phyloP scores from a whole-genome alignment of 2,329 filamentous ascomycete species.

The Hypoxylon sp. region DNA sequence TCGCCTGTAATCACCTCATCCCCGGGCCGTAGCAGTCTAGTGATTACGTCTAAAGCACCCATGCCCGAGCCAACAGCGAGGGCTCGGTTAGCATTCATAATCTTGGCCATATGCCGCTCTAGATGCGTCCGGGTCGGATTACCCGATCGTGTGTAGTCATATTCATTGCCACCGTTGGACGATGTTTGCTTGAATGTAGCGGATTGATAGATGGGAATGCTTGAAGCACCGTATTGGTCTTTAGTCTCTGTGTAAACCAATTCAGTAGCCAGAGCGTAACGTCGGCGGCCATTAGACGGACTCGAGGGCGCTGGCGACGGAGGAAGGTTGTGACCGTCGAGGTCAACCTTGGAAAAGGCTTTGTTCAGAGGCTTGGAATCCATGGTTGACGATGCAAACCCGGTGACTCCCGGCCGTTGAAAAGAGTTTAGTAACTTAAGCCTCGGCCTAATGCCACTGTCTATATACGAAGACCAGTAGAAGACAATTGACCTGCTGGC shows the following conservation, averaged over 20 bases:
- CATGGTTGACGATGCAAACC: constrained; percentile 33
- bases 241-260: constrained; percentile 95
- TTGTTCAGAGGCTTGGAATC: constrained; percentile 63
- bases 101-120: constrained; percentile 97
- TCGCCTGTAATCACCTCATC: constrained; percentile 98
- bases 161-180: constrained; percentile 85
- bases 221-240: constrained; percentile 97
- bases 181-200: constrained; percentile 97
- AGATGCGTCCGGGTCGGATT: constrained; percentile 97
- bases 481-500: constrained; percentile 18
- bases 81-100: constrained; percentile 94
- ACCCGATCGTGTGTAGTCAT: constrained; percentile 98
- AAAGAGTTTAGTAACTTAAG: constrained; percentile 10
- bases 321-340: constrained; percentile 87
- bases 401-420: constrained; percentile 22
- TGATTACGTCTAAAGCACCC: constrained; percentile 97
- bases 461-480: constrained; percentile 17
- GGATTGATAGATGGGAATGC: constrained; percentile 97
- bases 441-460: constrained; percentile 14
- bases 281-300: constrained; percentile 82
- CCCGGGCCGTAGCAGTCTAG: constrained; percentile 87
- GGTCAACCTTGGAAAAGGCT: constrained; percentile 75
- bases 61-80: constrained; percentile 97
- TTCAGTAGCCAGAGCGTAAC: constrained; percentile 95
- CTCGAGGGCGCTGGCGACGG: constrained; percentile 95